Conservation (phyloP, 345 rosid species). For the Odontarrhena argentea region DNA sequence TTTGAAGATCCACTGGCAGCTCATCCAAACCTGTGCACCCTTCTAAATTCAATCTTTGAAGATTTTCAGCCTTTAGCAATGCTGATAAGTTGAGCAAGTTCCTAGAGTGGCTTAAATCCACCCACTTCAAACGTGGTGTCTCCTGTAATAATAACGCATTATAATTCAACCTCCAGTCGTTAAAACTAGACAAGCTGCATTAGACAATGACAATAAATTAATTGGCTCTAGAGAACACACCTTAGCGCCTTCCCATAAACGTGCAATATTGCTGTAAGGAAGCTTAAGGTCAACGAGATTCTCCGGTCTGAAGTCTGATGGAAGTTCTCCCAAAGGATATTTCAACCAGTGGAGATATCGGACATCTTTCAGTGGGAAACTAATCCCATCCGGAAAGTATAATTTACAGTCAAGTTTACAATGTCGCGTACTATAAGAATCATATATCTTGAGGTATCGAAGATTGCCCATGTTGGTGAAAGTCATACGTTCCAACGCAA, state of each 20-base stretch:
- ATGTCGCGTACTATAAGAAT: not conserved
- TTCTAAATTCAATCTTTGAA: conserved; percentile 19
- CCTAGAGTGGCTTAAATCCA: not conserved
- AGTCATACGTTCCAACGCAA: not conserved
- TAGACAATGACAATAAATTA: too few species aligned
- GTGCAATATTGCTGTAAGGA: not conserved
- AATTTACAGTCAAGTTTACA: not conserved
- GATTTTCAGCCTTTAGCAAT: conserved; percentile 12
- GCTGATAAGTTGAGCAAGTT: not conserved
- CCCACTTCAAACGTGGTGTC: not conserved
- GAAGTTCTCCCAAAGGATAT: not conserved
- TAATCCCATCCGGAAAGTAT: not conserved
- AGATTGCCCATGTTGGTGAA: not conserved
- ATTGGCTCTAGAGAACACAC: not conserved
- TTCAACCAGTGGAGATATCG: not conserved
- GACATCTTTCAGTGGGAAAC: not conserved
- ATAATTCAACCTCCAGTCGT: too few species aligned
- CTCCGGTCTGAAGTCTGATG: not conserved
- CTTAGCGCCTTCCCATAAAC: not conserved
- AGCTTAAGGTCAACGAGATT: conserved; percentile 5
- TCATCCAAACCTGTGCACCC: not conserved
- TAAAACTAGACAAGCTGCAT: too few species aligned
- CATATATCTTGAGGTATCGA: not conserved
- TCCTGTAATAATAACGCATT: not conserved
- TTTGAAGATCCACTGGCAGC: not conserved